These are phyloP conservation scores for Trichoderma koningiopsis DNA, from an alignment of 2,329 filamentous ascomycete genomes.

Conservation along the genomic window DNA sequence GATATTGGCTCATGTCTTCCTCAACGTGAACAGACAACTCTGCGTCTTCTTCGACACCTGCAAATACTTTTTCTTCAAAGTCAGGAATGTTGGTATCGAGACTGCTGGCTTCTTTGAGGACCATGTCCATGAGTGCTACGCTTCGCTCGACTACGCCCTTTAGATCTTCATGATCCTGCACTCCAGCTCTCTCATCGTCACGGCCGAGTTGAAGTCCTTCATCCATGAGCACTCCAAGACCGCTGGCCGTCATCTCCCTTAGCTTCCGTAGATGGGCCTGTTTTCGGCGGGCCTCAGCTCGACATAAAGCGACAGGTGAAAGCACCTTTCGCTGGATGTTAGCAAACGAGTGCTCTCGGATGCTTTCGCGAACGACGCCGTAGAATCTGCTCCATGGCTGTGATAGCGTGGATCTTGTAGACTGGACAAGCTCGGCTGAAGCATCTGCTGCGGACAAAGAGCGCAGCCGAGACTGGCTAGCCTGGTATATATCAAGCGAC, in stretches of 20 bases:
- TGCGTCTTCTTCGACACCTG: constrained; percentile 62
- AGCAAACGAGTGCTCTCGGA: constrained; percentile 69
- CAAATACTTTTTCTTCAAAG: constrained; percentile 67
- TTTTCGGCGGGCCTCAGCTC: constrained; percentile 75
- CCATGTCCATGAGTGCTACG: constrained; percentile 82
- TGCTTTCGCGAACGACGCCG: constrained; percentile 72
- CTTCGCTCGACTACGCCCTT: constrained; percentile 78
- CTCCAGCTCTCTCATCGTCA: constrained; percentile 59
- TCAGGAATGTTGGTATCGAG: constrained; percentile 64
- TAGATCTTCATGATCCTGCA: constrained; percentile 54
- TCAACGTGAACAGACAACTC: constrained; percentile 57
- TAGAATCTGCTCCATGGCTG: constrained; percentile 74
- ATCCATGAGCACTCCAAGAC: constrained; percentile 83
- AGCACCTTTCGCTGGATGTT: constrained; percentile 73
- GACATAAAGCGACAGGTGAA: constrained; percentile 74
- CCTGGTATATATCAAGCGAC: constrained; percentile 68
- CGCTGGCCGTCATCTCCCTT: constrained; percentile 79
- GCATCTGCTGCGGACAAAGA: constrained; percentile 36
- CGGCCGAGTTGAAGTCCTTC: constrained; percentile 74
- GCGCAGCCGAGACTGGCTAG: constrained; percentile 54
- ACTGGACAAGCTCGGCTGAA: constrained; percentile 40
- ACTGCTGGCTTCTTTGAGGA: constrained; percentile 70
- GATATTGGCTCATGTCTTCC: constrained; percentile 47
- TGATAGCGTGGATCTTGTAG: constrained; percentile 45
- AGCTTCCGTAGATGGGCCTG: constrained; percentile 70